Evolutionary conservation across 2,329 filamentous ascomycete genomes (phyloP), one percentile per base, ranked within the genome.

Genomic region (Epichloe brachyelytri): DNA sequence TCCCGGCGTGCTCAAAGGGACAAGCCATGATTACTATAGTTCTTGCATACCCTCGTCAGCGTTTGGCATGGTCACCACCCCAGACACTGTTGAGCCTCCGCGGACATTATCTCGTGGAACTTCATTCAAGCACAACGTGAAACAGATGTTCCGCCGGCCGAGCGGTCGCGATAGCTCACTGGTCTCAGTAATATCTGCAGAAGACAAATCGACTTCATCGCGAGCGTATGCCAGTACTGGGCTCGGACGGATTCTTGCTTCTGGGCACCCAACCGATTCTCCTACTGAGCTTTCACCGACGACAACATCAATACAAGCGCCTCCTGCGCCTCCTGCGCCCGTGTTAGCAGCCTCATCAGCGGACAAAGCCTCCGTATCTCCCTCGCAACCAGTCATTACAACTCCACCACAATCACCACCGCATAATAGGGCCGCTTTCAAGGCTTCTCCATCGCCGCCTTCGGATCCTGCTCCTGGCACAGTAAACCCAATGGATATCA

Each of bases 401-500:
- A 51, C 43, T 45, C 45, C 46, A 15, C 50, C 41, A 15, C 52
- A 26, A 26, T 47, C 43, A 48, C 52, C 39, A 36, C 46, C 26
- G 26, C 22, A 41, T 15, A 46, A 41, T 22, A 37, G 33, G 14
- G 17, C 39, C 40, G 51, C 40, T 45, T 48, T 60, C 37, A 57
- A 53, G 48, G 51, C 56, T 7, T 61, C 62, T 22, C 59, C 65
- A 46, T 62, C 61, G 19, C 61, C 65, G 43, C 61, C 67, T 12
- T 50, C 52, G 4, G 56, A 66, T 46, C 64, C 72, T 37, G 65
- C 68, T 2, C 69, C 70, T 3, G 72, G 71, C 36, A 77, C 74
- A 4, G 73, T 75, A 10, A 77, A 77, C 40, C 75, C 75, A 0
- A 76, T 76, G 70, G 72, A 76, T 46, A 71, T 78, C 33, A 77